These are phyloP conservation scores for Hortaea sp. DNA, from an alignment of 2,329 filamentous ascomycete genomes.

Conservation along the genomic window DNA sequence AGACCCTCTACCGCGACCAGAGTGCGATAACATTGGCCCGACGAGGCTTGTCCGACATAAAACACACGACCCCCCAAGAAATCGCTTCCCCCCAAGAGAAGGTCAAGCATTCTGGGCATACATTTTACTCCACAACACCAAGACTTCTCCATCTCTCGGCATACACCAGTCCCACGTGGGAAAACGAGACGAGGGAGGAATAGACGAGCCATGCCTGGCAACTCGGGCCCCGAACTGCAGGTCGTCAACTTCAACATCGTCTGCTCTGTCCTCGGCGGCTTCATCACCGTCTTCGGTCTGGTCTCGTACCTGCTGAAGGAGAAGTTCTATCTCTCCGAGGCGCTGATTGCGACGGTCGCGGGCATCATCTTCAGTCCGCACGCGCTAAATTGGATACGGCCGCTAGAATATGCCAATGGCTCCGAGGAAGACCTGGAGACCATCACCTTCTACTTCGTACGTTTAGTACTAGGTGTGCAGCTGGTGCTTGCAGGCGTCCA, in stretches of 20 bases:
- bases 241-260: constrained; percentile 76
- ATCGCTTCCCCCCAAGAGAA: not conserved
- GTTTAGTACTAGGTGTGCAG: constrained; percentile 82
- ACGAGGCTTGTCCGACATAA: constrained; percentile 1
- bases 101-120: not conserved
- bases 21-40: constrained; percentile 10
- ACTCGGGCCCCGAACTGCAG: constrained; percentile 31
- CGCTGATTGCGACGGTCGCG: constrained; percentile 73
- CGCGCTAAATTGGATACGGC: constrained; percentile 65
- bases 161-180: not conserved
- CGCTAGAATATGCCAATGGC: constrained; percentile 58
- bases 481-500: constrained; percentile 82
- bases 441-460: constrained; percentile 74
- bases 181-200: not conserved
- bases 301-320: constrained; percentile 87
- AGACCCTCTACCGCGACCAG: constrained; percentile 5
- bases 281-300: constrained; percentile 80
- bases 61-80: not conserved
- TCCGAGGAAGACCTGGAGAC: constrained; percentile 50
- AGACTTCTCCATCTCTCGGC: not conserved
- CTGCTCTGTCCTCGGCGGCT: constrained; percentile 70
- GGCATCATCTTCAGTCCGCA: constrained; percentile 71
- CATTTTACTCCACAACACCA: not conserved
- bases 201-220: constrained; percentile 43
- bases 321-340: constrained; percentile 82